These are phyloP conservation scores for Flaveria sonorensis DNA, from an alignment of 129 eudicot species.

Conservation along the genomic window DNA sequence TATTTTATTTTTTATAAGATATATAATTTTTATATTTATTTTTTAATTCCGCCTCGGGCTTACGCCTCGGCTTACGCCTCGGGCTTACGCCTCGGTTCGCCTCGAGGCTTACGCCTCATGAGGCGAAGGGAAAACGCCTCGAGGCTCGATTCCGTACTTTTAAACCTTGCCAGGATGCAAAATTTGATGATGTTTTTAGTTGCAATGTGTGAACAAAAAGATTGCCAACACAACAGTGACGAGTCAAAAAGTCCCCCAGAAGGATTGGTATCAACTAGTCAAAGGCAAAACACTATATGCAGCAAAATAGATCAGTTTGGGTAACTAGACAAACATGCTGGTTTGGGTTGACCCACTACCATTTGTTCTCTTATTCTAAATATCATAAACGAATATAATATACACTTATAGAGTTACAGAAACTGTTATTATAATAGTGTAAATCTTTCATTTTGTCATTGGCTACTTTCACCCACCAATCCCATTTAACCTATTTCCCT, in stretches of 20 bases:
- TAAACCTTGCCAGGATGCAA: constrained; percentile 2
- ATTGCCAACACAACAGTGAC: background rate
- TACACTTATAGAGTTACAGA: background rate
- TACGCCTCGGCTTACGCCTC: no score
- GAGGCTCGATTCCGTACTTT: no score
- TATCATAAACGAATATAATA: background rate
- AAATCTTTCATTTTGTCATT: background rate
- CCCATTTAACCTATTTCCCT: background rate
- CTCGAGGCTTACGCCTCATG: no score
- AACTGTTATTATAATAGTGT: background rate
- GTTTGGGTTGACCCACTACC: background rate
- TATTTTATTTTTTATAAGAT: no score
- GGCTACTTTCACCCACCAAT: background rate
- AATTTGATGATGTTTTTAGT: background rate
- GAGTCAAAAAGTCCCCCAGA: background rate
- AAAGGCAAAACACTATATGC: background rate
- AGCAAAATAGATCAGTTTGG: background rate
- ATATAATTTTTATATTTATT: no score
- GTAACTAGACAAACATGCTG: constrained; percentile 2
- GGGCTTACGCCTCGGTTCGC: no score
- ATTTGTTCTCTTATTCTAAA: background rate
- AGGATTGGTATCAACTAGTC: background rate
- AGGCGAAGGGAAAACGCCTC: no score
- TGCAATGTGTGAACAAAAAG: background rate
- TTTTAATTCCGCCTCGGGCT: no score